Evolutionary conservation across 2,329 filamentous ascomycete genomes (phyloP), one percentile per base, ranked within the genome.

Genomic region (Hypoxylon sp.): DNA sequence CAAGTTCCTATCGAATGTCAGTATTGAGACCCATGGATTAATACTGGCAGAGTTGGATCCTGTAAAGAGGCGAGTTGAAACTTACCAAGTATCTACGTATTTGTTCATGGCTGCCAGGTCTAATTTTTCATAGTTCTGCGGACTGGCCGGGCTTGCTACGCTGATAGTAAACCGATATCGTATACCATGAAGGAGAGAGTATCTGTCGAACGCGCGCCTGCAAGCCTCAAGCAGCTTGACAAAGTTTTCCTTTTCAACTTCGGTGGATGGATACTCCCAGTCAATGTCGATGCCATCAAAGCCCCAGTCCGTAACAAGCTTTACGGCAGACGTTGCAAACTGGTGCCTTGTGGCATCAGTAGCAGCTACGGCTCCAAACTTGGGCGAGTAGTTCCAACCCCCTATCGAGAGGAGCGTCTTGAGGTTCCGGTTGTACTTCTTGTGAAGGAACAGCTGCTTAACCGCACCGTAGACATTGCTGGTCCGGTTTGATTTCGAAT

Each of bases 341-440:
- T 68, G 83, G 64, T 81, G 79, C 11, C 92, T 85, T 6, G 89
- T 87, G 4, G 82, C 80, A 0, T 84, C 81, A 0, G 89, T 90
- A 16, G 87, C 87, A 0, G 87, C 87, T 0, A 89, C 85, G 5
- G 80, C 80, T 0, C 87, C 82, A 74, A 95, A 93, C 71, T 91
- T 90, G 55, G 85, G 78, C 2, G 90, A 92, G 76, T 91, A 93
- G 0, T 88, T 91, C 88, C 90, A 96, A 14, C 93, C 93, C 40
- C 93, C 93, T 64, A 96, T 91, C 33, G 90, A 93, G 7, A 96
- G 84, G n/a, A 96, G 80, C 1, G 91, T 84, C 78, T 96, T 96
- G 61, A 96, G 78, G 54, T 91, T 87, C 18, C 92, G 87, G 76
- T 96, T 87, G 70, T 84, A 80, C 79, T 93, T 89, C 82, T 96